Percentiles rank a stretch among this genome's conserved stretches.
Conservation (phyloP, 495 filamentous ascomycete species). For the Friedmanniomyces endolithicus region DNA sequence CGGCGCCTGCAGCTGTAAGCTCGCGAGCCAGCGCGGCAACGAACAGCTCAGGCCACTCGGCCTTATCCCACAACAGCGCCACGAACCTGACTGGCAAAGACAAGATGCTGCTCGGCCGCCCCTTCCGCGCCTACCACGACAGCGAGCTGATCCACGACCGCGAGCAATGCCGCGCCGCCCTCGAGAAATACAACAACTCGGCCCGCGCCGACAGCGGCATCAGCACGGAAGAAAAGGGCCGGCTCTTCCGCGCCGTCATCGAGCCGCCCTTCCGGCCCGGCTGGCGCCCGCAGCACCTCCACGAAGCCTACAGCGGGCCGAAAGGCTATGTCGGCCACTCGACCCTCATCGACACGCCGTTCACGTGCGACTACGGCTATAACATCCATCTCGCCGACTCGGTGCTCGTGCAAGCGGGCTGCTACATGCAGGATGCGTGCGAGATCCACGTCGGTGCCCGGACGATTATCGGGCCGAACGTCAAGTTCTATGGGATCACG, state of each 20-base stretch:
- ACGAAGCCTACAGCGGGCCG: constrained; percentile 21
- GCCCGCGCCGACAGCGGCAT: constrained; percentile 40
- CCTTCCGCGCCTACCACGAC: constrained; percentile 68
- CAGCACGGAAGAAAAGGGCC: constrained; percentile 63
- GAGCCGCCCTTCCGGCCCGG: constrained; percentile 15
- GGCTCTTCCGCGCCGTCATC: constrained; percentile 66
- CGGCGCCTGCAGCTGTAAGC: constrained; percentile 13
- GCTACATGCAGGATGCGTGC: constrained; percentile 72
- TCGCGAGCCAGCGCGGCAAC: constrained; percentile 19
- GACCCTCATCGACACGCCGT: constrained; percentile 75
- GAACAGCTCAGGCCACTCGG: constrained; percentile 32
- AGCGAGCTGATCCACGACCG: constrained; percentile 72
- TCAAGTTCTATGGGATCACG: constrained; percentile 62
- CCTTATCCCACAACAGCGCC: constrained; percentile 29
- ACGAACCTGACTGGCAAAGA: constrained; percentile 61
- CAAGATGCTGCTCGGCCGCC: constrained; percentile 79
- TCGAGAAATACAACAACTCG: constrained; percentile 82
- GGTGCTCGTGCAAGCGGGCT: constrained; percentile 75
- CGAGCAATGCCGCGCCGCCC: constrained; percentile 69
- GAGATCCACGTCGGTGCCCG: constrained; percentile 64
- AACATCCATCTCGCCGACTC: constrained; percentile 83
- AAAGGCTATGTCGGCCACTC: constrained; percentile 61
- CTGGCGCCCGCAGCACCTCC: neutral
- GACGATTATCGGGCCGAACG: constrained; percentile 73
- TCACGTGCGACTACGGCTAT: constrained; percentile 90